Percentiles rank a stretch among this genome's conserved stretches.
Conservation (phyloP, 1,139 yeast species). For the Taiozyma onychis region DNA sequence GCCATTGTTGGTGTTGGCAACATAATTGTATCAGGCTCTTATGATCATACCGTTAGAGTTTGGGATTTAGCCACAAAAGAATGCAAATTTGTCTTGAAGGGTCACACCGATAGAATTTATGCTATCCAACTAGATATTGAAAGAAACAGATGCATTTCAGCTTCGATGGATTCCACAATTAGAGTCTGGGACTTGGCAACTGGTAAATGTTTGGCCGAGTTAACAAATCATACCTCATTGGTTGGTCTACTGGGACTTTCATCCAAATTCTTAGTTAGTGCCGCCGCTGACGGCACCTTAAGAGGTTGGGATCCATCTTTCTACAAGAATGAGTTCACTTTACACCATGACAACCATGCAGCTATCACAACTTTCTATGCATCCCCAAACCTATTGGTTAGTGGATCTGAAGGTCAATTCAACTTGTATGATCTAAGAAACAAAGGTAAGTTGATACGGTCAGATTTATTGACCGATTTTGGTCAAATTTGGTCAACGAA, state of each 20-base stretch:
- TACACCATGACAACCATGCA: slow-evolving; percentile 78
- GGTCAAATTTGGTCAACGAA: slow-evolving; percentile 95
- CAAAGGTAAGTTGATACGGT: slow-evolving; percentile 60
- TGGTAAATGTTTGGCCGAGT: slow-evolving; percentile 59
- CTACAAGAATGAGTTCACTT: slow-evolving; percentile 61
- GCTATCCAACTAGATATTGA: slow-evolving; percentile 76
- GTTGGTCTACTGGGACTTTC: slow-evolving; percentile 84
- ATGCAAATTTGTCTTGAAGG: slow-evolving; percentile 69
- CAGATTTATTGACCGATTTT: slow-evolving; percentile 67
- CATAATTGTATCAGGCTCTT: slow-evolving; percentile 82
- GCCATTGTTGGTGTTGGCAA: slow-evolving; percentile 86
- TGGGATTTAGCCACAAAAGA: slow-evolving; percentile 81
- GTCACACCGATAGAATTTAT: slow-evolving; percentile 85
- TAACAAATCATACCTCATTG: slow-evolving; percentile 82
- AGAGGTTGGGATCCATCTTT: slow-evolving; percentile 89
- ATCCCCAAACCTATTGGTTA: slow-evolving; percentile 75
- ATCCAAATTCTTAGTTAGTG: slow-evolving; percentile 79
- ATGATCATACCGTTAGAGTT: slow-evolving; percentile 85
- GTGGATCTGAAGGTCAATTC: slow-evolving; percentile 83
- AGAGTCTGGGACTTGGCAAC: slow-evolving; percentile 80
- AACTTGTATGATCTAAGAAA: slow-evolving; percentile 80
- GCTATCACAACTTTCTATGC: slow-evolving; percentile 95
- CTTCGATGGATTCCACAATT: slow-evolving; percentile 86
- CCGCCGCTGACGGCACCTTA: slow-evolving; percentile 91
- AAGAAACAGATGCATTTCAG: slow-evolving; percentile 79